These are phyloP conservation scores for Cruciata laevipes DNA, from an alignment of 257 asterid species.

Conservation along the genomic window DNA sequence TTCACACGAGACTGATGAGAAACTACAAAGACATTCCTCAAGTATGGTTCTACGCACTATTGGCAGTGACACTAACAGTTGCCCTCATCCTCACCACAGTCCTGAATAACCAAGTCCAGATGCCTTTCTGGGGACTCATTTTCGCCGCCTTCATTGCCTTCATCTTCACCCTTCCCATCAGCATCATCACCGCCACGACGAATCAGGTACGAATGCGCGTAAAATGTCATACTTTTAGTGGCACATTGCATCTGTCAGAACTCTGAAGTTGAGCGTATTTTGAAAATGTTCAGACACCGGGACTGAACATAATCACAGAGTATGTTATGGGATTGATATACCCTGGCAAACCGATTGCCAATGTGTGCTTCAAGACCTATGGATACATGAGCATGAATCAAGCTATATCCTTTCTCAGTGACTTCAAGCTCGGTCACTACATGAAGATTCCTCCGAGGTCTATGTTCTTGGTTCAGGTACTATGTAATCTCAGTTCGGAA, in stretches of 20 bases:
- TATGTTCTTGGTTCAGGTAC: slow-evolving; percentile 80
- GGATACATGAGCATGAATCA: slow-evolving; percentile 77
- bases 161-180: neutral
- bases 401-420: slow-evolving; percentile 67
- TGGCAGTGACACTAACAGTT: slow-evolving; percentile 30
- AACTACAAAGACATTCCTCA: slow-evolving; percentile 58
- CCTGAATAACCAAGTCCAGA: slow-evolving; percentile 47
- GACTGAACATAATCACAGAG: slow-evolving; percentile 61
- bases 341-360: slow-evolving; percentile 76
- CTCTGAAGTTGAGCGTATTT: neutral
- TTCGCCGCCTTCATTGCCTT: slow-evolving; percentile 29
- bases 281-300: slow-evolving; percentile 44
- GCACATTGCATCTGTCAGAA: no score
- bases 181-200: slow-evolving; percentile 42
- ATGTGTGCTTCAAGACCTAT: slow-evolving; percentile 64
- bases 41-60: slow-evolving; percentile 68
- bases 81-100: slow-evolving; percentile 47
- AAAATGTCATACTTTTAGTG: no score
- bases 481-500: neutral
- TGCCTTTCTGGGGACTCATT: slow-evolving; percentile 69
- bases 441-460: slow-evolving; percentile 87
- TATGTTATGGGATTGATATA: slow-evolving; percentile 62
- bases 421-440: slow-evolving; percentile 79
- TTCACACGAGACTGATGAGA: slow-evolving; percentile 60
- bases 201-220: slow-evolving; percentile 41